These are phyloP conservation scores for Volvariella volvacea DNA, from an alignment of 1,284 basidiomycete genomes.

Conservation along the genomic window DNA sequence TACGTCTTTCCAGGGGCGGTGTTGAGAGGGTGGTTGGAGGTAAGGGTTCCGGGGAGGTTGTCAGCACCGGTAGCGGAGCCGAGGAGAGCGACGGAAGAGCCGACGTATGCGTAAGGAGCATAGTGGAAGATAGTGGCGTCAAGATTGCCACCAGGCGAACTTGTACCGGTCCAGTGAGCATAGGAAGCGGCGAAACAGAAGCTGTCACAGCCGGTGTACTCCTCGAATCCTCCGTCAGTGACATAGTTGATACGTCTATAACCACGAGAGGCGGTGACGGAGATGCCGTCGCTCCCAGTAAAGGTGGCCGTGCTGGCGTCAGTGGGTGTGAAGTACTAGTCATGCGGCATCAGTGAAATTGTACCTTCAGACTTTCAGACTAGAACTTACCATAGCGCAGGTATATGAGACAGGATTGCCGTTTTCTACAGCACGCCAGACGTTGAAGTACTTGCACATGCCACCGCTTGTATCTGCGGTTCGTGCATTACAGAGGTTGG, in stretches of 20 bases:
- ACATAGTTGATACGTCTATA: slow-evolving; percentile 17
- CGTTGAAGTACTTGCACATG: slow-evolving; percentile 25
- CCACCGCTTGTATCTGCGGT: slow-evolving; percentile 18
- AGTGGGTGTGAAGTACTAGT: slow-evolving; percentile 21
- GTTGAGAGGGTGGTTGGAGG: slow-evolving; percentile 12
- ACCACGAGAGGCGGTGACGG: slow-evolving; percentile 24
- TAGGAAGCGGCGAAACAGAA: slow-evolving; percentile 21
- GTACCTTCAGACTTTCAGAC: neutral
- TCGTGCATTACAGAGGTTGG: too few species aligned
- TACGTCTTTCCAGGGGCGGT: slow-evolving; percentile 19
- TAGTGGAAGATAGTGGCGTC: slow-evolving; percentile 25
- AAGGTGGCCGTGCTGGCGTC: slow-evolving; percentile 23
- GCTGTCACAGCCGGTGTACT: slow-evolving; percentile 15
- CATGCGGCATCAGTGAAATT: neutral
- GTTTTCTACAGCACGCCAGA: slow-evolving; percentile 25
- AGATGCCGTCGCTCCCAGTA: slow-evolving; percentile 20
- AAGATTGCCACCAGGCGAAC: slow-evolving; percentile 15
- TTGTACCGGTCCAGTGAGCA: slow-evolving; percentile 20
- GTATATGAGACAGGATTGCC: slow-evolving; percentile 25
- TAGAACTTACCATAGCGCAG: slow-evolving; percentile 20
- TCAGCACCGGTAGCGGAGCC: slow-evolving; percentile 21
- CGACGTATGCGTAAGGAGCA: slow-evolving; percentile 19
- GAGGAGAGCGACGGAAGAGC: slow-evolving; percentile 19
- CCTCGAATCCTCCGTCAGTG: slow-evolving; percentile 23
- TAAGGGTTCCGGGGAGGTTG: slow-evolving; percentile 18